Base-by-base conservation (phyloP, 176 grass and related monocot genomes). In the Carex cristatella region DNA sequence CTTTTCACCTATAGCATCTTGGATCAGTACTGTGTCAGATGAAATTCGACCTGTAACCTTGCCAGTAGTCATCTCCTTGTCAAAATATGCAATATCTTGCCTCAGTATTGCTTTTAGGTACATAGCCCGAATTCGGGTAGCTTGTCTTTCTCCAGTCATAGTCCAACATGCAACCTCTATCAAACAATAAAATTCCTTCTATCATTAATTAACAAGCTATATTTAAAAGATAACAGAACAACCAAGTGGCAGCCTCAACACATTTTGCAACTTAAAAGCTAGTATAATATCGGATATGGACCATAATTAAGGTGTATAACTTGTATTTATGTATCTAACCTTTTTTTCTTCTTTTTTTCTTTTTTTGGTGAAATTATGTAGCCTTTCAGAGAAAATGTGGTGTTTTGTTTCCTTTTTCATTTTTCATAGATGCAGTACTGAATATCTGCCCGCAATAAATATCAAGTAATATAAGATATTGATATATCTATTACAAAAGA, bases 81-180 rank as follows among this genome's bases (percentile, higher is more conserved):
- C 93, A 10, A 94, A 94, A 60, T 89, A 94, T 69, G 88, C 73
- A 86, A 96, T 91, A 58, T 96, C 94, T 82, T 96, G 94, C 76
- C 70, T 88, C 75, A 96, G 61, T 35, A 96, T 79, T 51, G 94
- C 87, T 85, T 93, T 93, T 4, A 96, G 91, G 65, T 96, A 96
- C 16, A 93, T 3, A 88, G 86, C 89, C 31, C 94, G 87, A 85
- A 96, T 84, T 28, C 81, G 87, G 10, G 87, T 19, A 0, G 94
- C 94, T 58, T 96, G 91, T 81, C 94, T 90, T 84, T 96, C 94
- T 55, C 94, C 91, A 4, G 87, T 96, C 37, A 90, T 90, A 53
- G 90, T 96, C 94, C 91, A 96, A 18, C 94, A 96, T 83, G 94
- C 58, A 10, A 95, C 94, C 91, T 95, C 94, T 95, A 85, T 82